Conservation (phyloP, 2,329 filamentous ascomycete species). For the Neofusicoccum umdonicola region DNA sequence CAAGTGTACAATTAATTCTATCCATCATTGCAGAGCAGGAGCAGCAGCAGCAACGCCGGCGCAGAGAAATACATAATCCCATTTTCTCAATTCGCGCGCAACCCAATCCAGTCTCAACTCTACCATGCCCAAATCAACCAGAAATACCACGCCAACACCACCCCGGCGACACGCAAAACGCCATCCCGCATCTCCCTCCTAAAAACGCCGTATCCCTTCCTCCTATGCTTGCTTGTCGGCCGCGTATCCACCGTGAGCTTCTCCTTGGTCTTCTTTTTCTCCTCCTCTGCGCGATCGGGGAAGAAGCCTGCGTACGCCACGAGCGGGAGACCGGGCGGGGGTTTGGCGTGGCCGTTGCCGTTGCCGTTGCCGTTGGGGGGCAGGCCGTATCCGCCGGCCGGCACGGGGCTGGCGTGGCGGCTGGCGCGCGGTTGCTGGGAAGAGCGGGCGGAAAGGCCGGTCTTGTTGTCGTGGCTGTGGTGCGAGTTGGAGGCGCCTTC, state of each 20-base stretch:
- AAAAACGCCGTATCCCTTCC: conserved; percentile 47
- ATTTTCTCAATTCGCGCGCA: background rate
- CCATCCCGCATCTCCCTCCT: conserved; percentile 61
- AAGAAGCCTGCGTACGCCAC: conserved; percentile 45
- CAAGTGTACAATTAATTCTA: too few relatives aligned
- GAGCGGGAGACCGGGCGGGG: conserved; percentile 26
- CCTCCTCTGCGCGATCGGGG: conserved; percentile 25
- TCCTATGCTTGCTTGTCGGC: conserved; percentile 25
- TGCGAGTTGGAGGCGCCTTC: conserved; percentile 30
- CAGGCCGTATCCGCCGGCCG: conserved; percentile 28
- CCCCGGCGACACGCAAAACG: conserved; percentile 61
- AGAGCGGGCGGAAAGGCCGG: conserved; percentile 27
- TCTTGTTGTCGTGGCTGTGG: conserved; percentile 26
- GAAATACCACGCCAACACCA: conserved; percentile 63
- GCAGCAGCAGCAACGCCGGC: too few relatives aligned
- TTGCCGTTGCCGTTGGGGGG: conserved; percentile 16
- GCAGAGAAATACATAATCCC: background rate
- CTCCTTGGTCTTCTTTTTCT: conserved; percentile 29
- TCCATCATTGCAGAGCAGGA: too few relatives aligned
- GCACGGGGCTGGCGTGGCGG: conserved; percentile 37
- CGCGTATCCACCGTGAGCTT: conserved; percentile 29
- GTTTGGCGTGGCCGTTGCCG: conserved; percentile 8
- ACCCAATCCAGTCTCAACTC: background rate
- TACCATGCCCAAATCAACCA: conserved; percentile 57
- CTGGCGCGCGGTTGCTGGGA: conserved; percentile 28